Evolutionary conservation across 345 rosid species (phyloP).

Genomic region (Physaria fendleri): DNA sequence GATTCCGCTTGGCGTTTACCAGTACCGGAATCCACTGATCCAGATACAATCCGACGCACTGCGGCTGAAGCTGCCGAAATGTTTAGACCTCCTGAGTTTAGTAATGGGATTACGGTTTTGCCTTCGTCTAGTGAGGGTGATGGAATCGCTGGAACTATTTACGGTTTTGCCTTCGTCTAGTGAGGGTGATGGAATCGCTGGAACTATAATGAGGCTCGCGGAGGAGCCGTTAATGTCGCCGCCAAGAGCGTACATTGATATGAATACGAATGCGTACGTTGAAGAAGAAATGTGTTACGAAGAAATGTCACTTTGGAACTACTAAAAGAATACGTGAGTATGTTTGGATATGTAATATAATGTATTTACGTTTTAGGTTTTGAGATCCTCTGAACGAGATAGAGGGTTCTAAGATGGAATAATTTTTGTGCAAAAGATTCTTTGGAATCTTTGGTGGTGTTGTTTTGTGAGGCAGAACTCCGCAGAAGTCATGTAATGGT

Average conservation of each 20-base stretch:
- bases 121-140: conserved; percentile 8
- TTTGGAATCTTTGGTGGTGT: conserved; percentile 11
- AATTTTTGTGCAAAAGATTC: conserved; percentile 15
- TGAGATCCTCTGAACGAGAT: not conserved
- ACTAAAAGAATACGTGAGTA: conserved; percentile 1
- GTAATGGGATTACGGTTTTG: conserved; percentile 8
- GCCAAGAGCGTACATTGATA: conserved; percentile 30
- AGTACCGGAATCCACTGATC: conserved; percentile 33
- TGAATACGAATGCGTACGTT: not conserved
- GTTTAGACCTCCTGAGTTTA: conserved; percentile 33
- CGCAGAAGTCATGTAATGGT: not conserved
- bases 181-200: not conserved
- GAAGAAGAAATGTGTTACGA: conserved; percentile 25
- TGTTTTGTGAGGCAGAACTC: not conserved
- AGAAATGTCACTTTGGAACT: conserved; percentile 36
- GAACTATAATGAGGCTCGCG: conserved; percentile 34
- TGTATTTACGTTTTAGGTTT: not conserved
- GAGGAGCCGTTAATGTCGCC: conserved; percentile 61
- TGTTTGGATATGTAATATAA: not conserved
- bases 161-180: not conserved
- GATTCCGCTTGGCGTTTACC: conserved; percentile 61
- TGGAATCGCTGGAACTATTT: not conserved
- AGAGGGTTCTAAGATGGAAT: conserved; percentile 6
- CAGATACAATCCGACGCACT: conserved; percentile 35
- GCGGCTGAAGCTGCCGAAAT: conserved; percentile 48